Conservation (phyloP, 225 moss, liverwort and hornwort genomes). For the Neckera pumila region DNA sequence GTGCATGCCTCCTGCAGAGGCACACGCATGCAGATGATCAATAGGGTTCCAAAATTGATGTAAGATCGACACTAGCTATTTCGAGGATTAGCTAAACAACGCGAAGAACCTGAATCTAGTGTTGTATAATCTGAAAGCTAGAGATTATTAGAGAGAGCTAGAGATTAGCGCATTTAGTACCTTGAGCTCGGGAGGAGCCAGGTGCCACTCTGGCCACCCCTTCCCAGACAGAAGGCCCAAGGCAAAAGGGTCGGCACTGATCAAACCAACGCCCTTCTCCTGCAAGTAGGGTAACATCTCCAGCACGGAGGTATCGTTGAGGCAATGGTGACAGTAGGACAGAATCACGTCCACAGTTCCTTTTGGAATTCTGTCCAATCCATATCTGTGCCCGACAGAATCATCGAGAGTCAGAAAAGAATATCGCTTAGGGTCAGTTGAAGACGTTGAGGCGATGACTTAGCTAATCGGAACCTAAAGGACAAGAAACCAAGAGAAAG, state of each 20-base stretch:
- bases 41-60: neutral
- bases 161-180: neutral
- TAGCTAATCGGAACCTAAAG: neutral
- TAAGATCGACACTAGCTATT: neutral
- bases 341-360: constrained; percentile 59
- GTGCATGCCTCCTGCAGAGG: neutral
- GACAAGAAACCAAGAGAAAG: neutral
- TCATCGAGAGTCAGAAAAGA: neutral
- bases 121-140: neutral
- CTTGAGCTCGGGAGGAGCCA: constrained; percentile 67
- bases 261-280: constrained; percentile 74
- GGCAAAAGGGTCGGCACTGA: constrained; percentile 76
- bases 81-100: neutral
- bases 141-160: neutral
- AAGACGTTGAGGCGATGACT: neutral
- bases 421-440: neutral
- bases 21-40: neutral
- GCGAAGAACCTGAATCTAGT: neutral
- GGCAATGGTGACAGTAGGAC: constrained; percentile 71
- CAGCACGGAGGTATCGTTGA: constrained; percentile 58
- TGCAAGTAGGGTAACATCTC: constrained; percentile 59
- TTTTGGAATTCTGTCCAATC: constrained; percentile 63
- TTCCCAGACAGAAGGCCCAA: constrained; percentile 67
- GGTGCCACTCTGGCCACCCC: constrained; percentile 84
- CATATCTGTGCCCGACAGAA: constrained; percentile 11